Base-by-base conservation (phyloP, 2,329 filamentous ascomycete species). In the Zalaria sp. region DNA sequence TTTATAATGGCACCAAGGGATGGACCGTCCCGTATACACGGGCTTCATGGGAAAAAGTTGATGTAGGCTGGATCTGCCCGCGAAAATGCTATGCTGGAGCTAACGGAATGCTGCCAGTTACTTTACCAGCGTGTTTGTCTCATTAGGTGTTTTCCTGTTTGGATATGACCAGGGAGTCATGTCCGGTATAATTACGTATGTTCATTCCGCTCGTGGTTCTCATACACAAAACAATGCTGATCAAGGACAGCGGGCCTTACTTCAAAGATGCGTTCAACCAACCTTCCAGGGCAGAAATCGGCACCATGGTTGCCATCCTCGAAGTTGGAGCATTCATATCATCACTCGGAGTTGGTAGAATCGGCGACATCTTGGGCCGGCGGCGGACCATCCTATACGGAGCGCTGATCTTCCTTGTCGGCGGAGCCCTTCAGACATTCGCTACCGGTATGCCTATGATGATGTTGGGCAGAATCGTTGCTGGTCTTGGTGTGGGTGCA, bases 271-370 rank as follows among this genome's bases (percentile, higher is more conserved):
- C 94, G 61, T 96, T 98, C 64, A 72, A 88, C 54, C 79, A 96
- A 53, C 91, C 91, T 18, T 81, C 84, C 25, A 76, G 77, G 53
- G 85, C 87, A 37, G 78, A 94, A 59, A 80, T 98, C 45, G 91
- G 89, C 45, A 96, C 88, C 27, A 96, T 96, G 81, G 91, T 98
- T 44, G 89, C 91, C 50, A 96, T 98, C 53, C 74, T 98, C 45
- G 89, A 95, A 65, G 70, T 96, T 41, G 91, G 91, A 45, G 91
- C 91, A 32, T 83, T 98, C 47, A 81, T 93, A 53, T 83, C 89
- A 18, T 96, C 89, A 1, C 65, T 98, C 7, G 62, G 81, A 27
- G 86, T 96, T 31, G 91, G 91, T 39, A 79, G 81, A 47, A 76
- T 96, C 43, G 91, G 91, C 51, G 91, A 98, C 59, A 75, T 94